Conservation (phyloP, 768 basidiomycete genomes). For the Phanerochaete carnosa region DNA sequence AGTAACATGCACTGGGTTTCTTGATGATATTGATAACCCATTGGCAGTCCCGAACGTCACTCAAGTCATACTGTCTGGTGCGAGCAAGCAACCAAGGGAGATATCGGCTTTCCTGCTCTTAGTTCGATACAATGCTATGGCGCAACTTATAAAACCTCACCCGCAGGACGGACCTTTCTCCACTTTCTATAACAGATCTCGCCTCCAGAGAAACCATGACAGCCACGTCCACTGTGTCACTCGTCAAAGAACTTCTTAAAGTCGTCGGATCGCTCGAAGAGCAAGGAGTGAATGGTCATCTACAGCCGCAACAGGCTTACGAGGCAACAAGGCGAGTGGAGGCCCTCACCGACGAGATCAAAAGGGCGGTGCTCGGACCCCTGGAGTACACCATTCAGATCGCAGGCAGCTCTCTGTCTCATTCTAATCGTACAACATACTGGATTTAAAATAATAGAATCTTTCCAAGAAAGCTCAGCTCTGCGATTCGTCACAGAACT, state of each 20-base stretch:
- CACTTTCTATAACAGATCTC: too few relatives aligned
- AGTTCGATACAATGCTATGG: too few relatives aligned
- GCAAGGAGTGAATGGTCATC: too few relatives aligned
- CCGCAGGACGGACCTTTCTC: too few relatives aligned
- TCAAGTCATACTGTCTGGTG: too few relatives aligned
- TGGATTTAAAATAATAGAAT: background rate
- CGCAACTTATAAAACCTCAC: too few relatives aligned
- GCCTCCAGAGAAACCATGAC: too few relatives aligned
- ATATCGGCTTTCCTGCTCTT: too few relatives aligned
- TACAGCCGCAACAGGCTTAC: background rate
- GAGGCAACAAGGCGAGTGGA: slow-evolving; percentile 3
- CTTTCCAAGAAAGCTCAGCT: slow-evolving; percentile 12
- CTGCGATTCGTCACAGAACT: slow-evolving; percentile 4
- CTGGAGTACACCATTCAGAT: slow-evolving; percentile 9
- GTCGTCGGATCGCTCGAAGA: background rate
- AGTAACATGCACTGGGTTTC: too few relatives aligned
- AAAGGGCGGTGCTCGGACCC: slow-evolving; percentile 4
- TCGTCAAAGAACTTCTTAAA: background rate
- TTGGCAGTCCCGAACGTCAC: too few relatives aligned
- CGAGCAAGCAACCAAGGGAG: too few relatives aligned
- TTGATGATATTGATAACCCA: too few relatives aligned
- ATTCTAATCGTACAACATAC: background rate
- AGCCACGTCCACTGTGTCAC: background rate
- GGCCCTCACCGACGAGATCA: background rate
- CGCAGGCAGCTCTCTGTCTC: background rate